Evolutionary conservation across 139 green algal species (phyloP).

Genomic region (Coelastrella sp.): DNA sequence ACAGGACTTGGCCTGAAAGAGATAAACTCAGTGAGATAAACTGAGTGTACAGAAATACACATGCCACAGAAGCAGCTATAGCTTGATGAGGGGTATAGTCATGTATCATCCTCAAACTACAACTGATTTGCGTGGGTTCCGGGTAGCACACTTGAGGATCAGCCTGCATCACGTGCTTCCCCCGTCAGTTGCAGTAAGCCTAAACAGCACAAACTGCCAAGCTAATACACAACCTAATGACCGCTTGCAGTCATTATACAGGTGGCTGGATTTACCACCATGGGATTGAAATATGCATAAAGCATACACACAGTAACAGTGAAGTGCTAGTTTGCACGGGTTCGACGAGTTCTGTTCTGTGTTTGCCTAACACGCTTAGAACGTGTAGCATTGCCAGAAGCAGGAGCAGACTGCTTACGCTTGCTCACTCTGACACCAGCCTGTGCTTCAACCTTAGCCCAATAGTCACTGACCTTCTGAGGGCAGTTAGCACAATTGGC

Average conservation of each 20-base stretch:
- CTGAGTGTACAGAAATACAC: background rate
- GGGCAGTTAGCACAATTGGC: background rate
- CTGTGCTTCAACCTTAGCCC: constrained; percentile 1
- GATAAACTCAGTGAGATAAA: background rate
- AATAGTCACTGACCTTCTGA: constrained; percentile 5
- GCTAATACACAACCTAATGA: background rate
- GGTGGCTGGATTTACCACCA: background rate
- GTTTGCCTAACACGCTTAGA: background rate
- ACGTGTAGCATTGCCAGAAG: background rate
- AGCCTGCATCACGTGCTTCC: background rate
- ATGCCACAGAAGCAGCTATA: background rate
- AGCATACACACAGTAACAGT: background rate
- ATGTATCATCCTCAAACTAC: background rate
- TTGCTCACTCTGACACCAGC: background rate
- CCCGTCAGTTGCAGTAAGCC: background rate
- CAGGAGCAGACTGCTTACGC: background rate
- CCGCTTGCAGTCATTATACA: background rate
- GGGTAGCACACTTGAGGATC: background rate
- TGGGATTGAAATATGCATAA: too few species aligned
- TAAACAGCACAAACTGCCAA: background rate
- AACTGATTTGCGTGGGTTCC: constrained; percentile 2
- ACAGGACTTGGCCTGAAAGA: background rate
- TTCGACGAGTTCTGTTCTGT: background rate
- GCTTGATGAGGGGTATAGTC: background rate
- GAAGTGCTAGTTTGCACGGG: background rate